phyloP scores from a whole-genome alignment of 179 eudicot genomes.

The Silene coronaria region DNA sequence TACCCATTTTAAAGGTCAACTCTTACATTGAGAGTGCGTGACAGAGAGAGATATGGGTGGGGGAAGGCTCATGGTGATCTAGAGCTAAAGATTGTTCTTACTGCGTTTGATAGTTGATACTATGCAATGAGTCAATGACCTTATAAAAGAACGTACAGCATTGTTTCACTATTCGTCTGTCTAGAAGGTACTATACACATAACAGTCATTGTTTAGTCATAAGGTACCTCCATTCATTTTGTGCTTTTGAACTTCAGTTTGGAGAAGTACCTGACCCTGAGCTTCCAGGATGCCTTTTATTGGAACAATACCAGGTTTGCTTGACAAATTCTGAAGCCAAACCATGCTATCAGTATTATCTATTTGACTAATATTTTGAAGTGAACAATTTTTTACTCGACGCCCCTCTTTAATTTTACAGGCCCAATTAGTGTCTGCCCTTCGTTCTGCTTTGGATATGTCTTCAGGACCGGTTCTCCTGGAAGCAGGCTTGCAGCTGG shows the following conservation, averaged over 20 bases:
- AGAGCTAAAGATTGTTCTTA: neutral
- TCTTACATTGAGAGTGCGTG: neutral
- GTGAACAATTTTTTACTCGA: neutral
- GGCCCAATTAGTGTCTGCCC: constrained; percentile 97
- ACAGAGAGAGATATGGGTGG: neutral
- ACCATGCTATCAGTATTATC: neutral
- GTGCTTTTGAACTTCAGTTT: constrained; percentile 52
- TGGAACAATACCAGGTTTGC: constrained; percentile 95
- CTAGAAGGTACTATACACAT: constrained; percentile 5
- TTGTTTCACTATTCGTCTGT: neutral
- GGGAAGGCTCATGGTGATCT: neutral
- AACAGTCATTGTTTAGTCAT: neutral
- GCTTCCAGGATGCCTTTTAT: constrained; percentile 76
- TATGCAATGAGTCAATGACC: neutral
- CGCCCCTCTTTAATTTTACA: constrained; percentile 23
- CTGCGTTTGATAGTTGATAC: neutral
- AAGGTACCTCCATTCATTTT: constrained; percentile 8
- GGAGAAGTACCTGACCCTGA: constrained; percentile 80
- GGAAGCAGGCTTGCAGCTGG: constrained; percentile 94
- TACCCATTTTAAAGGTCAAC: neutral
- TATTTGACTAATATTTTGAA: neutral
- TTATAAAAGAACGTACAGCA: neutral
- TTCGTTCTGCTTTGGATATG: constrained; percentile 85
- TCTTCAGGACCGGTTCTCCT: constrained; percentile 81
- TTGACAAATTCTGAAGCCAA: constrained; percentile 5